These are phyloP conservation scores for Penicillium sp. DNA, from an alignment of 2,329 filamentous ascomycete genomes.

Conservation along the genomic window DNA sequence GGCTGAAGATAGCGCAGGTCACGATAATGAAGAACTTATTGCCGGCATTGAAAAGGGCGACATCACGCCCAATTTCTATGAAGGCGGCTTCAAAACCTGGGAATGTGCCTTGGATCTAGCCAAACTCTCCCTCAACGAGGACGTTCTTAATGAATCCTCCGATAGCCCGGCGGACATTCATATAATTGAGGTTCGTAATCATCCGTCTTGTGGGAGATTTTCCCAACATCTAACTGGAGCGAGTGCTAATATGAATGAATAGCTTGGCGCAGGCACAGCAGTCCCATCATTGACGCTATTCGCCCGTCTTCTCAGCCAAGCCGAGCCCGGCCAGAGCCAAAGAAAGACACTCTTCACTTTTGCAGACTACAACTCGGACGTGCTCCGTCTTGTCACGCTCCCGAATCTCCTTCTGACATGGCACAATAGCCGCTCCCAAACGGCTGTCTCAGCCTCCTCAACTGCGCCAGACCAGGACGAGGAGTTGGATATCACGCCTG, in stretches of 20 bases:
- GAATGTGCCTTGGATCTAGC: conserved; percentile 64
- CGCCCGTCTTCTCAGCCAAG: conserved; percentile 48
- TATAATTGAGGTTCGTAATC: conserved; percentile 38
- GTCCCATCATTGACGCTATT: conserved; percentile 59
- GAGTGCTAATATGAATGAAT: background rate
- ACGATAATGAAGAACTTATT: conserved; percentile 46
- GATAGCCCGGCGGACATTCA: conserved; percentile 37
- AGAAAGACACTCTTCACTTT: conserved; percentile 53
- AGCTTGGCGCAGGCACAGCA: conserved; percentile 65
- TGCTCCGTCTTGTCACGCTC: conserved; percentile 60
- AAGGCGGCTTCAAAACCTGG: conserved; percentile 69
- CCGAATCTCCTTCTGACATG: conserved; percentile 62
- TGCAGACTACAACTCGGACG: conserved; percentile 62
- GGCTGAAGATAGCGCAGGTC: conserved; percentile 53
- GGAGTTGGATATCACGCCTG: conserved; percentile 52
- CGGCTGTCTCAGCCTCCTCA: background rate
- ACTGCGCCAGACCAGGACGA: conserved; percentile 22
- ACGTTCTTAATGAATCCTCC: conserved; percentile 11
- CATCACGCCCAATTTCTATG: conserved; percentile 61
- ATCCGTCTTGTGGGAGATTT: background rate
- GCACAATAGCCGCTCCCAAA: conserved; percentile 32
- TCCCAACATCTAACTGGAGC: too few species aligned
- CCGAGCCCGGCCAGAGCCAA: conserved; percentile 9
- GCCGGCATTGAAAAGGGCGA: conserved; percentile 56
- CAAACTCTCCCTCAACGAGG: conserved; percentile 32